Evolutionary conservation across 352 stramenopile species (phyloP).

Genomic region (Discostella stelligera): DNA sequence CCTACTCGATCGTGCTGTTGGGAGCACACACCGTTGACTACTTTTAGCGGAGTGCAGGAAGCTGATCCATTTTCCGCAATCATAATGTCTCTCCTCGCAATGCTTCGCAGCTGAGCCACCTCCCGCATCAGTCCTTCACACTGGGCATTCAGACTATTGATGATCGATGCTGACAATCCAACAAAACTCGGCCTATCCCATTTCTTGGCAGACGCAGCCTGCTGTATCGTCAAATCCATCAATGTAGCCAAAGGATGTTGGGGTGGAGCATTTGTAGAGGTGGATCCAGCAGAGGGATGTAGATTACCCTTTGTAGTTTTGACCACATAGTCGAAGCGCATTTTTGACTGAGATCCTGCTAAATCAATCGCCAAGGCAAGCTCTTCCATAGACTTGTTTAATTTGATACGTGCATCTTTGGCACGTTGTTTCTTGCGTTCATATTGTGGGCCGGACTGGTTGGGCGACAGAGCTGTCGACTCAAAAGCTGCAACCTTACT

Average conservation of each 20-base stretch:
- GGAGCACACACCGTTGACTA: not conserved
- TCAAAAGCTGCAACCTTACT: not conserved
- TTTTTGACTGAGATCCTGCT: conserved; percentile 65
- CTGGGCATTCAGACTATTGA: conserved; percentile 74
- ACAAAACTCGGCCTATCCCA: conserved; percentile 79
- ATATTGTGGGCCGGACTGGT: conserved; percentile 30
- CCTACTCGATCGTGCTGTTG: not conserved
- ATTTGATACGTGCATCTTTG: conserved; percentile 73
- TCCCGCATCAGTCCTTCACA: conserved; percentile 75
- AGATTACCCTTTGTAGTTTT: conserved; percentile 4
- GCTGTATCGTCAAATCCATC: conserved; percentile 42
- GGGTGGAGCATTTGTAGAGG: not conserved
- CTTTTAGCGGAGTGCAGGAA: not conserved
- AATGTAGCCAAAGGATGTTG: conserved; percentile 30
- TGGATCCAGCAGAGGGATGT: not conserved
- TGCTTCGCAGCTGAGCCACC: conserved; percentile 38
- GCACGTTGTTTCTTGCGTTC: conserved; percentile 80
- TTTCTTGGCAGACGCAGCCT: conserved; percentile 67
- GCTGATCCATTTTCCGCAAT: not conserved
- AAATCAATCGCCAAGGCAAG: conserved; percentile 70
- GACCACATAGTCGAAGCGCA: conserved; percentile 43
- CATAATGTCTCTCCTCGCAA: conserved; percentile 8
- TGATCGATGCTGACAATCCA: conserved; percentile 64
- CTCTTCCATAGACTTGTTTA: conserved; percentile 79
- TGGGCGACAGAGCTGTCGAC: not conserved